Evolutionary conservation across 2,329 filamentous ascomycete species (phyloP), one percentile per base, ranked within the genome.

Genomic region (Aspergillus udagawae): DNA sequence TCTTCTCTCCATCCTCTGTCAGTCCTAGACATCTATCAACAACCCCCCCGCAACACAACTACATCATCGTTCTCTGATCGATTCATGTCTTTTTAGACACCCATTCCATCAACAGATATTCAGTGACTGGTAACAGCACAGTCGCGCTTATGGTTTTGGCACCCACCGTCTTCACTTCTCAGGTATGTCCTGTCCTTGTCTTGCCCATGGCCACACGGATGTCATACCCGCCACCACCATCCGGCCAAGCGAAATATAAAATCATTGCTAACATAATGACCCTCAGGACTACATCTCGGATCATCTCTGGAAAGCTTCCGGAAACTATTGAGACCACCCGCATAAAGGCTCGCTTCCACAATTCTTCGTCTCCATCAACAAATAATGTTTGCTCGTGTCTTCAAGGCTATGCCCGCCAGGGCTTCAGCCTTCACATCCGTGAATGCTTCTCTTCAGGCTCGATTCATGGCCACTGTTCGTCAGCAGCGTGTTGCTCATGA

Each of bases 91-190:
- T 56, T 63, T 58, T 72, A 70, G 68, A 62, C 52, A 54, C 54
- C 28, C 17, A 32, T 27, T 35, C 27, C n/a, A 45, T 45, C 49
- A 41, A 25, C 23, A 45, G 27, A 41, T 9, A 25, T 49, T 63
- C 56, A 54, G 55, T 70, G 69, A 74, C 73, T 75, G 71, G 64
- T 70, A 68, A 60, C 63, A 64, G 66, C 65, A 73, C 71, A 73
- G 64, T 82, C 82, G 88, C 86, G 83, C 87, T 87, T 88, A 92
- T 92, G 89, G 89, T 87, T 88, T 88, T 88, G 82, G 87, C 87
- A 84, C 83, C 84, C 80, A 91, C 89, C 78, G 84, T 88, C 77
- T 92, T 91, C 82, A 92, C 89, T 80, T 92, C 89, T 79, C 89
- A 92, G 86, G 89, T 91, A 87, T 62, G 82, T 76, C 49, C 4